Evolutionary conservation across 345 rosid species (phyloP), one percentile per base, ranked within the genome.

Genomic region (Populus ilicifolia): DNA sequence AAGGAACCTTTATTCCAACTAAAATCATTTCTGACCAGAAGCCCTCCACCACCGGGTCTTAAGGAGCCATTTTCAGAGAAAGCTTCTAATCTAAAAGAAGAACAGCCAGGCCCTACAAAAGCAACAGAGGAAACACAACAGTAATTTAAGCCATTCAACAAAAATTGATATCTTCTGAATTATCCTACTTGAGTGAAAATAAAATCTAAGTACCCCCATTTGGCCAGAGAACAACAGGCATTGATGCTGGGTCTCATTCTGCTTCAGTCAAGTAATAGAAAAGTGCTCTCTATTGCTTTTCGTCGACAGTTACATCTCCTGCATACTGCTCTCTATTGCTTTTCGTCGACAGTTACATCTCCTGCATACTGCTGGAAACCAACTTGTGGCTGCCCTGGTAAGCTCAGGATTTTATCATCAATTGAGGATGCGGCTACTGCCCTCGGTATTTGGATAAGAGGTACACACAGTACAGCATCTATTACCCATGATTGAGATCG

Each of bases 251-350:
- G 25, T 72, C 33, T 7, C 33, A 29, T 54, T 72, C 67, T 72
- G 75, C 75, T 52, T 72, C 75, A 21, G 36, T 50, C 6, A 72
- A 23, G 33, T 72, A 72, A 72, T 56, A 72, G 62, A 72, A 72
- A 35, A 72, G 66, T 21, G 48, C 6, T 38, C 50, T 72, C 3
- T 72, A 0, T n/a, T 72, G 62, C 17, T 35, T 33, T n/a, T 46
- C 74, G 18, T 71, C 41, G 0, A 72, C 48, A 8, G 66, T 36
- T 16, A 72, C 21, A 14, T 56, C 56, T 52, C 75, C 75, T 72
- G n/a, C n/a, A n/a, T n/a, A n/a, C n/a, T 20, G 46, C 6, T 38
- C 50, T 72, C 3, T 72, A 0, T n/a, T 72, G 62, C 18, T 35
- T 35, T n/a, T 48, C 74, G 18, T 71, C 41, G 0, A 72, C 48